phyloP scores from a whole-genome alignment of 148 eudicot genomes.

The Fagopyrum tataricum region DNA sequence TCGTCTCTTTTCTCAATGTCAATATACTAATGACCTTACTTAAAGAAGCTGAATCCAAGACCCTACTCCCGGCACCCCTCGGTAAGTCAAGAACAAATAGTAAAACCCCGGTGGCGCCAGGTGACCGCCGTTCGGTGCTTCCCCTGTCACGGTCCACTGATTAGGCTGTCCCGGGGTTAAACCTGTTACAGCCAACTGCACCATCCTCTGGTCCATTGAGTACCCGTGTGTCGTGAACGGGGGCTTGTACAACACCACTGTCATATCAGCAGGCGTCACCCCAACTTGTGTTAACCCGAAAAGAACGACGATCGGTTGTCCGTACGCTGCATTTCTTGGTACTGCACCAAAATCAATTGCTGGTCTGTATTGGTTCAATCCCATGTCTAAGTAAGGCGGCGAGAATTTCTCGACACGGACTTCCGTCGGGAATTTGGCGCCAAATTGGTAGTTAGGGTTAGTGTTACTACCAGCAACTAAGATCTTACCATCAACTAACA shows the following conservation, averaged over 20 bases:
- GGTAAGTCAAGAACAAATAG: conserved; percentile 40
- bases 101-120: conserved; percentile 88
- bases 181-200: conserved; percentile 22
- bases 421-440: conserved; percentile 42
- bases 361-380: conserved; percentile 22
- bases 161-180: background rate
- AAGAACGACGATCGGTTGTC: conserved; percentile 18
- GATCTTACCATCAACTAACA: conserved; percentile 44
- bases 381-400: conserved; percentile 59
- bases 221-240: conserved; percentile 94
- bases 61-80: conserved; percentile 60
- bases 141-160: conserved; percentile 14
- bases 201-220: conserved; percentile 66
- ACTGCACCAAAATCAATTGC: conserved; percentile 3
- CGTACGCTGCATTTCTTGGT: conserved; percentile 22
- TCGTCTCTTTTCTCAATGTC: no score
- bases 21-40: no score
- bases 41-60: conserved; percentile 52
- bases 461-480: conserved; percentile 81
- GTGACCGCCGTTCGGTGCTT: conserved; percentile 41
- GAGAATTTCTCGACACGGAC: conserved; percentile 61
- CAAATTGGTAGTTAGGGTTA: conserved; percentile 29
- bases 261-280: conserved; percentile 19
- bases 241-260: conserved; percentile 52
- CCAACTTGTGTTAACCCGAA: conserved; percentile 5